Percentiles rank a stretch among this genome's conserved stretches.
Conservation (phyloP, 2,329 filamentous ascomycete species). For the Diaporthe humulicola region DNA sequence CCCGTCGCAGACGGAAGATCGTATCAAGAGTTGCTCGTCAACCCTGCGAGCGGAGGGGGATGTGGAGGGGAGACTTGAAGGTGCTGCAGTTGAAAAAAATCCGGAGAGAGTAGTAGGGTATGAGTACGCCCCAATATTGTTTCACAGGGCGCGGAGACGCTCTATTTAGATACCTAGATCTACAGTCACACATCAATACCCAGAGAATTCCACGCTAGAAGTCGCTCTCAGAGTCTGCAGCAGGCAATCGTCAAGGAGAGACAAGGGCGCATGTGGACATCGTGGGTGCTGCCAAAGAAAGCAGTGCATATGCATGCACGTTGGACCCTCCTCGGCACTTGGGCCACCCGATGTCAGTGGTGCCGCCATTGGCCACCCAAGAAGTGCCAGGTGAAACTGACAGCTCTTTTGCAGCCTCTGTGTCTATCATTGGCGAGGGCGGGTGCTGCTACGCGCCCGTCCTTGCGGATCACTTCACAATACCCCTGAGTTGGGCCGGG, state of each 20-base stretch:
- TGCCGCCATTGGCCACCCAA: constrained; percentile 30
- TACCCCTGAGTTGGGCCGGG: constrained; percentile 32
- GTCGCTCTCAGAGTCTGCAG: constrained; percentile 5
- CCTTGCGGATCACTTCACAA: constrained; percentile 34
- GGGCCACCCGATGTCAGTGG: not conserved
- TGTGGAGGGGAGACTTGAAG: constrained; percentile 1
- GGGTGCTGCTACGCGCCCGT: constrained; percentile 36
- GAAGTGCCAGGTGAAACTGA: constrained; percentile 16
- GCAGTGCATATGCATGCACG: constrained; percentile 31
- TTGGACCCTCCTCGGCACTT: constrained; percentile 36
- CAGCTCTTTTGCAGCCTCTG: constrained; percentile 22
- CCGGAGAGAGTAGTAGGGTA: constrained; percentile 23
- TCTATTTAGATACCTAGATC: constrained; percentile 38
- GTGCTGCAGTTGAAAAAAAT: not conserved
- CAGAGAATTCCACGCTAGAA: constrained; percentile 21
- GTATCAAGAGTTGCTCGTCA: constrained; percentile 17
- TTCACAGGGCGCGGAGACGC: constrained; percentile 15
- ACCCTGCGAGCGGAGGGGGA: not conserved
- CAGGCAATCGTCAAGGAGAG: not conserved
- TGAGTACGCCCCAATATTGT: not conserved
- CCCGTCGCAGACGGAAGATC: not conserved
- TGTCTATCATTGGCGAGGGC: constrained; percentile 33
- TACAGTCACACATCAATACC: constrained; percentile 26
- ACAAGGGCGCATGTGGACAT: constrained; percentile 27
- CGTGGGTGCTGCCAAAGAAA: constrained; percentile 34